Evolutionary conservation across 148 eudicot genomes (phyloP).

Genomic region (Linanthus parryae): DNA sequence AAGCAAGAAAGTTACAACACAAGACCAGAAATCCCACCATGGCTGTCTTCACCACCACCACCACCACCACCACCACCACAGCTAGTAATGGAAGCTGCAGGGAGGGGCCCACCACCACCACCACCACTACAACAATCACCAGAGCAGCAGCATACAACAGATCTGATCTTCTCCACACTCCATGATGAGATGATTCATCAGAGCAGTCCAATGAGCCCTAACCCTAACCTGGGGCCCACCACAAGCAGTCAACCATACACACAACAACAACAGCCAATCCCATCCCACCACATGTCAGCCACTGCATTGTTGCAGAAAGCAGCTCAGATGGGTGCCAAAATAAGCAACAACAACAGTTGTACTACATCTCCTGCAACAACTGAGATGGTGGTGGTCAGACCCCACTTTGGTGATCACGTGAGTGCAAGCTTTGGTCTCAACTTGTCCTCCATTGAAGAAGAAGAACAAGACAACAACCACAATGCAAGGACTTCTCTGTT

Average conservation of each 20-base stretch:
- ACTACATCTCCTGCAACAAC: too few species aligned
- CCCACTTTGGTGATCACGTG: too few species aligned
- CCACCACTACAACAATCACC: conserved; percentile 10
- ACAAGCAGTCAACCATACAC: too few species aligned
- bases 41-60: conserved; percentile 46
- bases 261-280: conserved; percentile 19
- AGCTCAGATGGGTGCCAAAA: conserved; percentile 77
- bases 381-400: too few species aligned
- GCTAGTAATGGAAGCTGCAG: too few species aligned
- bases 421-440: conserved; percentile 56
- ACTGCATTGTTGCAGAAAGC: conserved; percentile 91
- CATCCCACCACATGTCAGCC: conserved; percentile 68
- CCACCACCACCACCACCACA: conserved; percentile 13
- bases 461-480: conserved; percentile 24
- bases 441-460: conserved; percentile 61
- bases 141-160: too few species aligned
- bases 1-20: conserved; percentile 39
- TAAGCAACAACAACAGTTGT: conserved; percentile 25
- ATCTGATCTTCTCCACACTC: conserved; percentile 15
- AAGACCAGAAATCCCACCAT: conserved; percentile 35
- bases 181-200: background rate
- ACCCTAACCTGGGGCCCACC: conserved; percentile 39
- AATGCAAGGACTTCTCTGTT: conserved; percentile 33
- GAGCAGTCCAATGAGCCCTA: conserved; percentile 38
- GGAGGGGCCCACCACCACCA: conserved; percentile 9